These are phyloP conservation scores for Ustilago nuda DNA, from an alignment of 1,284 basidiomycete genomes.

Conservation along the genomic window DNA sequence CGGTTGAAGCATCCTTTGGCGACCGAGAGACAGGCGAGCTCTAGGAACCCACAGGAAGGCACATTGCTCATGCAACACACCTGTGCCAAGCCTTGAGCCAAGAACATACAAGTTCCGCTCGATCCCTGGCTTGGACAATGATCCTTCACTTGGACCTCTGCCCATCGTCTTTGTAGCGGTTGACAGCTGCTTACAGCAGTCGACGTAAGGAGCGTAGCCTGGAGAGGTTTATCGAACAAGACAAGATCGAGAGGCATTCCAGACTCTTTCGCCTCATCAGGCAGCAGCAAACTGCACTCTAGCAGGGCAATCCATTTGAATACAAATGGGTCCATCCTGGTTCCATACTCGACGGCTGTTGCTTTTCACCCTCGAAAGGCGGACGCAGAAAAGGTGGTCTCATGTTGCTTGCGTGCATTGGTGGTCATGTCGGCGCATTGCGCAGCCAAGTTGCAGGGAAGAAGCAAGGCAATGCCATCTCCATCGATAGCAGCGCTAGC, in stretches of 20 bases:
- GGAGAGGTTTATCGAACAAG: background rate
- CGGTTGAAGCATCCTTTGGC: slow-evolving; percentile 1
- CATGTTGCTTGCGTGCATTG: background rate
- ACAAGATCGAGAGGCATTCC: slow-evolving; percentile 10
- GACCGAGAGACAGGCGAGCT: slow-evolving; percentile 1
- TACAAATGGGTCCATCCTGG: background rate
- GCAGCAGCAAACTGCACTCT: background rate
- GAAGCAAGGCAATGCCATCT: background rate
- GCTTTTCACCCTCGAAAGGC: background rate
- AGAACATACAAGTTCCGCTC: background rate
- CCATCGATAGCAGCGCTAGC: background rate
- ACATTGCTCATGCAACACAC: background rate
- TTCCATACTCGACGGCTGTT: background rate
- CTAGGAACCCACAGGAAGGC: slow-evolving; percentile 7
- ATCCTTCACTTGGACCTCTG: background rate
- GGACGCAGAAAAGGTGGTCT: too few relatives aligned
- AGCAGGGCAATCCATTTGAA: too few relatives aligned
- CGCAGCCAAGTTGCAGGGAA: background rate
- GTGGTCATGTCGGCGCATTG: background rate
- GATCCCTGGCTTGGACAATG: background rate
- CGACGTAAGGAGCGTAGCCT: too few relatives aligned
- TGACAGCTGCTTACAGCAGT: background rate
- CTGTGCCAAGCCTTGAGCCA: slow-evolving; percentile 5
- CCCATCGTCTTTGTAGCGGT: background rate
- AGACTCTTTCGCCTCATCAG: slow-evolving; percentile 2